Base-by-base conservation (phyloP, 176 grass and related monocot genomes). In the Eleusine coracana region DNA sequence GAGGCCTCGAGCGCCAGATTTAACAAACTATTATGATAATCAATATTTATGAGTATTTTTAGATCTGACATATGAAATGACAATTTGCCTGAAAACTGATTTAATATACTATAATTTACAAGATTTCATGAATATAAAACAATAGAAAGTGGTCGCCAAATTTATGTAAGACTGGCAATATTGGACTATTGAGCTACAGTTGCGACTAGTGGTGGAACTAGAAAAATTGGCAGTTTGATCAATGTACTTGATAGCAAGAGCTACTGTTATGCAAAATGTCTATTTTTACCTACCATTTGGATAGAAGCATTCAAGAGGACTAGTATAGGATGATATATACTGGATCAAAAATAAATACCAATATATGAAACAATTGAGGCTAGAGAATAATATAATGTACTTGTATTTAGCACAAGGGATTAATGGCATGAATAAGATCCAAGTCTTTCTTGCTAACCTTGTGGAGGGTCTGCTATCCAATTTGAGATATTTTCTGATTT, bases 401-500 rank as follows among this genome's bases (percentile, higher is more conserved):
- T 67, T 29, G 21, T 58, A 44, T 71, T 75, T 28, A 60, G 49
- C 62, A 75, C 18, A 58, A 3, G 28, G 38, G 9, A 81, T 61
- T 54, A 60, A 74, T 37, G 72, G 48, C 38, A 54, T 17, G 21
- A 83, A 61, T 74, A 76, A 49, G 31, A 85, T 70, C 37, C 63
- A 81, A 55, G 23, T 45, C 41, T 59, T 59, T 59, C 10, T 82
- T 56, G 27, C 84, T 89, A 91, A 98, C 92, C 96, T 88, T 67
- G 81, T 86, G 42, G 68, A 84, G 74, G 77, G 77, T 51, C 60
- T 9, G 38, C 31, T 64, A 79, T 81, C 85, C 85, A 75, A 75
- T 79, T 86, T 73, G 75, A 80, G 50, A 82, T 86, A 68, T 79
- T 76, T 48, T 90, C 79, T 48, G 75, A 77, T 70, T 85, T 84